phyloP scores from a whole-genome alignment of 2,329 filamentous ascomycete genomes.

The Dothideomycetes sp. region DNA sequence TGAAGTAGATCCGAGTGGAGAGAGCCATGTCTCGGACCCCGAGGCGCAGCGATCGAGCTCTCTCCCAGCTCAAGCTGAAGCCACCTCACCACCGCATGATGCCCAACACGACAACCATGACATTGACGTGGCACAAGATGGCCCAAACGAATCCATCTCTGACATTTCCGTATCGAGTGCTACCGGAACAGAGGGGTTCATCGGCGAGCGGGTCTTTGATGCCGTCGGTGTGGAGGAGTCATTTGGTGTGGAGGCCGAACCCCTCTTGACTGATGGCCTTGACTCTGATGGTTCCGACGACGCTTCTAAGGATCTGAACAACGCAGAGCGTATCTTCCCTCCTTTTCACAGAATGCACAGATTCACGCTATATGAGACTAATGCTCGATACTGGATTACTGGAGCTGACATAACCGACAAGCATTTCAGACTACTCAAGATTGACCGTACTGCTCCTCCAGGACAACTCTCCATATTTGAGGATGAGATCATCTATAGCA shows the following conservation, averaged over 20 bases:
- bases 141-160: background rate
- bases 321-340: too few relatives aligned
- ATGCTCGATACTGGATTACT: slow-evolving; percentile 85
- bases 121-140: background rate
- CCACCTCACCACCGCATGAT: background rate
- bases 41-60: background rate
- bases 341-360: slow-evolving; percentile 65
- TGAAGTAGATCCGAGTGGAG: too few relatives aligned
- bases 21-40: too few relatives aligned
- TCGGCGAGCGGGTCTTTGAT: background rate
- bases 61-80: background rate
- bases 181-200: background rate
- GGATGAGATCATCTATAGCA: slow-evolving; percentile 89
- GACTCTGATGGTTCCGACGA: background rate
- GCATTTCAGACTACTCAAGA: slow-evolving; percentile 84
- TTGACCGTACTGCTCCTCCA: slow-evolving; percentile 75
- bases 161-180: background rate
- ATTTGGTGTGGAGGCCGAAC: background rate
- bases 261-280: background rate
- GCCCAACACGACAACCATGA: background rate
- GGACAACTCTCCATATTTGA: slow-evolving; percentile 76
- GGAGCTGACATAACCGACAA: slow-evolving; percentile 84
- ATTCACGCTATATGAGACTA: slow-evolving; percentile 95
- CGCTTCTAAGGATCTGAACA: too few relatives aligned
- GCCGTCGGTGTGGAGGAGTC: background rate